Evolutionary conservation across 2,329 filamentous ascomycete genomes (phyloP), one percentile per base, ranked within the genome.

Genomic region (Hypocrella siamensis): DNA sequence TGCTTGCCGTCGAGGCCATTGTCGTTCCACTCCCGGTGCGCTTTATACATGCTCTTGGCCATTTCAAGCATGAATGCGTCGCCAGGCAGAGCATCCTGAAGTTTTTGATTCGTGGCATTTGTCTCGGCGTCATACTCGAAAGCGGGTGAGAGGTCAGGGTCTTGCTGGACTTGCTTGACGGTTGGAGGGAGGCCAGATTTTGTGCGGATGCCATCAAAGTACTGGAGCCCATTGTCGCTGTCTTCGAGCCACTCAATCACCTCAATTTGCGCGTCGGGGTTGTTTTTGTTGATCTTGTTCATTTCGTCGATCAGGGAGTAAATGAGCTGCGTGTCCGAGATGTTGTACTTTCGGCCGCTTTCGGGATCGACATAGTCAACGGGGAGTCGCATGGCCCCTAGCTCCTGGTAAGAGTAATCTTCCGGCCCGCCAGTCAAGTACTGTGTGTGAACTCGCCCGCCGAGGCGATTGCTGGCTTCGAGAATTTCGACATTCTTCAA

Each of bases 321-420:
- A 0, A 78, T 70, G 45, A 79, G 59, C 38, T 69, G 61, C 43
- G 77, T 72, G 40, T 79, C 75, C 7, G 65, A 62, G 38, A 78
- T 70, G 36, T 71, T 62, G 38, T 57, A 54, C 0, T 66, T 75
- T 42, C 73, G 71, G 4, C 30, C 30, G n/a, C 58, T 61, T 15
- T 57, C 56, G 3, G 61, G 59, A 18, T 61, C 60, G 3, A 60
- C 46, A 38, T 68, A 61, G 3, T 58, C 61, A 12, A 67, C 57
- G 0, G 75, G 74, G 40, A 79, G 71, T 3, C 73, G 57, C 72
- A 79, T 78, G 0, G 72, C 70, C 0, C 75, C 75, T 68, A 63
- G 64, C 45, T 78, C 75, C 42, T 78, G 72, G 46, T 79, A 79
- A 15, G 73, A 71, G 43, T 79, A 78, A 37, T 77, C 61, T 15